phyloP scores from a whole-genome alignment of 225 moss, liverwort and hornwort genomes.

The Sphagnum tenellum region DNA sequence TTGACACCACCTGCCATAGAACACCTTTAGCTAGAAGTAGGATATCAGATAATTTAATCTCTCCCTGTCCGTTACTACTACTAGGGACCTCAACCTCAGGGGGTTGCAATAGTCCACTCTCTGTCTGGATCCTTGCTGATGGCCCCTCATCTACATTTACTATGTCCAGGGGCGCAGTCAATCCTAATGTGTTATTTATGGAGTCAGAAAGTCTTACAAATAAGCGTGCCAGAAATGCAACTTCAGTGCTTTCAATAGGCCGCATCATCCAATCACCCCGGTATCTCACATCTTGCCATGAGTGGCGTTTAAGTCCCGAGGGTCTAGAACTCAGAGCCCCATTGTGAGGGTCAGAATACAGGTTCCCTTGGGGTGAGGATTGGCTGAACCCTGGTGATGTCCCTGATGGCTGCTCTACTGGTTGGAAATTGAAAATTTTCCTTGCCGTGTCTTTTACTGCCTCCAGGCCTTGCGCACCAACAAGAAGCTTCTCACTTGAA shows the following conservation, averaged over 20 bases:
- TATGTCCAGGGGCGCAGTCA: slow-evolving; percentile 13
- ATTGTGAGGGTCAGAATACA: neutral
- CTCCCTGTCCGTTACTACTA: slow-evolving; percentile 32
- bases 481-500: slow-evolving; percentile 37
- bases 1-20: slow-evolving; percentile 27
- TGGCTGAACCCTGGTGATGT: slow-evolving; percentile 5
- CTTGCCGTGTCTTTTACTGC: slow-evolving; percentile 48
- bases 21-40: slow-evolving; percentile 22
- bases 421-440: slow-evolving; percentile 36
- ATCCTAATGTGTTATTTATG: slow-evolving; percentile 36
- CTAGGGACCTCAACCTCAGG: slow-evolving; percentile 38
- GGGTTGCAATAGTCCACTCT: slow-evolving; percentile 15
- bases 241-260: slow-evolving; percentile 53
- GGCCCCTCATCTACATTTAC: slow-evolving; percentile 12
- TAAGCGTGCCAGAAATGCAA: slow-evolving; percentile 40
- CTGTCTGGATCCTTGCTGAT: slow-evolving; percentile 6
- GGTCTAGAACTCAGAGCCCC: slow-evolving; percentile 15
- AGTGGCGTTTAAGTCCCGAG: slow-evolving; percentile 53
- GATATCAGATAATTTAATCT: slow-evolving; percentile 34
- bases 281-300: slow-evolving; percentile 61
- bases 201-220: slow-evolving; percentile 40
- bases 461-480: slow-evolving; percentile 46
- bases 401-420: slow-evolving; percentile 17
- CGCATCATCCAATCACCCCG: slow-evolving; percentile 65
- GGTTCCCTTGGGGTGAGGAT: too few relatives aligned